Base-by-base conservation (phyloP, 768 basidiomycete species). In the Cystobasidium tubakii region DNA sequence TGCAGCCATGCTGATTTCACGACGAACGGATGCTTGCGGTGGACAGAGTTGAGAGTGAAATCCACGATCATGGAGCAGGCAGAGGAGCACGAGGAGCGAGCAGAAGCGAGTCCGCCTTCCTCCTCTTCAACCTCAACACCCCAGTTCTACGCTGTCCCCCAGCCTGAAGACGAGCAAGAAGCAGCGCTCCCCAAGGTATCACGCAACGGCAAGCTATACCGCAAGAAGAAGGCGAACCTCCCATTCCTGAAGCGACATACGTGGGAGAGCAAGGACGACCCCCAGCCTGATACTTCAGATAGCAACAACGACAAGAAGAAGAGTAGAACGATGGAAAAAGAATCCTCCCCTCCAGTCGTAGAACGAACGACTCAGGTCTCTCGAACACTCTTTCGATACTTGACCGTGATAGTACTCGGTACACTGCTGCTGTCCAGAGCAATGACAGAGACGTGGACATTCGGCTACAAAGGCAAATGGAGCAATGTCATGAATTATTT, bases 191-290 rank as follows among this genome's bases (percentile, higher is more conserved):
- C 57, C 12, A 60, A 60, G 29, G 50, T 67, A 36, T 29, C 27
- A 15, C 39, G 50, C 19, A 62, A 55, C 33, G 69, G 69, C 54
- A 71, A 57, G 55, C 21, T 71, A 13, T 71, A 71, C 36, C 53
- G 54, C 55, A 60, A 57, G 55, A 57, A 55, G 29, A 36, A 31
- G 42, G 69, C 69, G 23, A 71, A 55, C 34, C 50, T 60, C 25
- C 69, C 69, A 31, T 71, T 57, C 69, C 36, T 71, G 53, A 71
- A 71, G 69, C 19, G n/a, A 17, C 69, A 71, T 55, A 55, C 29
- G 6, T 71, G 69, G 69, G n/a, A 23, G 4, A 53, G 4, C 67
- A 70, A 70, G 44, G n/a, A n/a, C n/a, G n/a, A n/a, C n/a, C n/a
- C n/a, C n/a, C n/a, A n/a, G n/a, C n/a, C n/a, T n/a, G n/a, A n/a